Percentiles rank a stretch among this genome's conserved stretches.
phyloP scores from a whole-genome alignment of 176 grass and related monocot species.

The Carex pumila region DNA sequence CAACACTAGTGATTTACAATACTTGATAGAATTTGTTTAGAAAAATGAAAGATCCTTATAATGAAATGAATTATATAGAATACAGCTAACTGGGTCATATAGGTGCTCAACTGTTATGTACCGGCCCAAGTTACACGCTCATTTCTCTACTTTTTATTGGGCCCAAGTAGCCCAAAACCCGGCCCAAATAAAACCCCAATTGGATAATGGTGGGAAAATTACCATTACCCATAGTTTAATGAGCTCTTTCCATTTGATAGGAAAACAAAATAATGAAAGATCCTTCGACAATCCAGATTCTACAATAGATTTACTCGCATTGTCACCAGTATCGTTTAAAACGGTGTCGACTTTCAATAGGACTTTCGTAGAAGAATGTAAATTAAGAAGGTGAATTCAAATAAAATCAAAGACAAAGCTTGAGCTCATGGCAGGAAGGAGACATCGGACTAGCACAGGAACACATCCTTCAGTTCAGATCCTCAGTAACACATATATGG shows the following conservation, averaged over 20 bases:
- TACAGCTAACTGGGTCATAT: background rate
- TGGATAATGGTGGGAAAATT: slow-evolving; percentile 12
- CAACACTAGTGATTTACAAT: background rate
- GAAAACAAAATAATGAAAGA: background rate
- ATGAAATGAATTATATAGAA: background rate
- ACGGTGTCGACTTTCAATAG: background rate
- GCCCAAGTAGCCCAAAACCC: background rate
- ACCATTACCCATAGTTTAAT: slow-evolving; percentile 17
- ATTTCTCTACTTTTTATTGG: background rate
- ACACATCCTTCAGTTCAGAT: background rate
- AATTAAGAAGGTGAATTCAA: background rate
- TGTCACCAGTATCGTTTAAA: no score
- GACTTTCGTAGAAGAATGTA: background rate
- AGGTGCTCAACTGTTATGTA: background rate
- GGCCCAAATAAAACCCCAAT: background rate
- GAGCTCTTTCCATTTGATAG: background rate
- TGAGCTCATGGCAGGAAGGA: slow-evolving; percentile 7
- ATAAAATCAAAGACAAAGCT: slow-evolving; percentile 1
- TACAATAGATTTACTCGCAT: background rate
- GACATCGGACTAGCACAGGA: slow-evolving; percentile 2
- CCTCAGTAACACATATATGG: background rate
- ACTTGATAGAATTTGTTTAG: background rate
- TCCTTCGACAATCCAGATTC: background rate
- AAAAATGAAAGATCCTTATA: background rate
- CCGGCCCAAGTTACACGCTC: background rate